These are phyloP conservation scores for Dimocarpus longan DNA, from an alignment of 345 rosid genomes.

Conservation along the genomic window DNA sequence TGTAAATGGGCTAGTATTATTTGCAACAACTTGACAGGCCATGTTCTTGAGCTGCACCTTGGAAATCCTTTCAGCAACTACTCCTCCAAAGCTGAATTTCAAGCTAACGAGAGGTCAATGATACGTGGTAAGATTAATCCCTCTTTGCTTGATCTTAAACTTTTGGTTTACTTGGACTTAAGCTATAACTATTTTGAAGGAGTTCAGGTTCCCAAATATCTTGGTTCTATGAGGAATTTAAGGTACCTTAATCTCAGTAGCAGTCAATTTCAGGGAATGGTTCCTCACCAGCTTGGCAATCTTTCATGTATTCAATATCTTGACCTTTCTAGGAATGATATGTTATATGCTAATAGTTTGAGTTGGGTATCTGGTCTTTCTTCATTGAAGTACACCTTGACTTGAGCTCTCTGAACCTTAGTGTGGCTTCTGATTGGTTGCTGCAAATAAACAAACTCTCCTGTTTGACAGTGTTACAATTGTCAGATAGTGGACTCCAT, in stretches of 20 bases:
- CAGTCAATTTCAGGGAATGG: not conserved
- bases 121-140: not conserved
- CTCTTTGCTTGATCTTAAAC: not conserved
- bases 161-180: not conserved
- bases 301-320: not conserved
- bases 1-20: no score
- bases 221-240: not conserved
- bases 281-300: not conserved
- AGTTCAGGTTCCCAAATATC: not conserved
- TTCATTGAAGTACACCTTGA: not conserved
- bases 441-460: slow-evolving; percentile 1
- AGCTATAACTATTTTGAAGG: not conserved
- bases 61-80: no score
- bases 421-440: not conserved
- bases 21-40: no score
- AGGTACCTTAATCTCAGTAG: not conserved
- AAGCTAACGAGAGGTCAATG: not conserved
- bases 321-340: not conserved
- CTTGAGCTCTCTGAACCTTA: not conserved
- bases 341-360: not conserved
- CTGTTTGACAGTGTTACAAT: slow-evolving; percentile 12
- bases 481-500: not conserved
- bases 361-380: not conserved
- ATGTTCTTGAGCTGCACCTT: no score
- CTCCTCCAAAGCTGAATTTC: no score